These are phyloP conservation scores for Scedosporium apiospermum DNA, from an alignment of 2,329 filamentous ascomycete genomes.

Conservation along the genomic window DNA sequence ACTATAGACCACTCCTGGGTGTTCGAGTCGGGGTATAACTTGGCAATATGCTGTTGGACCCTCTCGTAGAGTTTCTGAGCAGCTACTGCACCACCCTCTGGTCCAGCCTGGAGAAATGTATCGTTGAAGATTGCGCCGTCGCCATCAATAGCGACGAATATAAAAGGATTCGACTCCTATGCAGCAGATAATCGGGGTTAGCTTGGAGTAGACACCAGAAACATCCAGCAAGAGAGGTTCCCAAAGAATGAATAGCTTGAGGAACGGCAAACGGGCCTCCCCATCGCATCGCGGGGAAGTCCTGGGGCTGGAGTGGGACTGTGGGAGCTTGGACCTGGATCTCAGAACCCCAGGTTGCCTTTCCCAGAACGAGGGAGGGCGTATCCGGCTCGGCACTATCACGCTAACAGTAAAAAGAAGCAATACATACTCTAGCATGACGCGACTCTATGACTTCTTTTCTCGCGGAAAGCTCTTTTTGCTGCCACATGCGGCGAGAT, in stretches of 20 bases:
- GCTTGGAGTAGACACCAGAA: neutral
- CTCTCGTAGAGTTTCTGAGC: constrained; percentile 18
- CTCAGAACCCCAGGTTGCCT: neutral
- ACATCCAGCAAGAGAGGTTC: neutral
- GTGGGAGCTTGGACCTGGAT: no score
- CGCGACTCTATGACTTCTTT: constrained; percentile 8
- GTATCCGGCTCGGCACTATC: no score
- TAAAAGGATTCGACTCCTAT: constrained; percentile 23
- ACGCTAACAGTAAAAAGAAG: no score
- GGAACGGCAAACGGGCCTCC: no score
- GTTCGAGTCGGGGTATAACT: constrained; percentile 15
- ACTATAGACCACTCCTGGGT: constrained; percentile 22
- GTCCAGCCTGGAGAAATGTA: constrained; percentile 19
- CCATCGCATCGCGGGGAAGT: no score
- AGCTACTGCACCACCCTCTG: constrained; percentile 22
- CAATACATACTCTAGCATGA: constrained; percentile 9
- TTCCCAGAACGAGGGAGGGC: no score
- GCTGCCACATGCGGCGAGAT: constrained; percentile 13
- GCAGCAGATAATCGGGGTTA: neutral
- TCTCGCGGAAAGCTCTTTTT: constrained; percentile 1
- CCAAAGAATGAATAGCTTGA: no score
- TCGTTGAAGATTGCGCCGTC: constrained; percentile 25
- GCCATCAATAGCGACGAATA: constrained; percentile 24
- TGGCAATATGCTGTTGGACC: constrained; percentile 15
- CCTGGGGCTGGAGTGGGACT: no score